Evolutionary conservation across 1,284 basidiomycete species (phyloP), one percentile per base, ranked within the genome.

Genomic region (Ustilago sp.): DNA sequence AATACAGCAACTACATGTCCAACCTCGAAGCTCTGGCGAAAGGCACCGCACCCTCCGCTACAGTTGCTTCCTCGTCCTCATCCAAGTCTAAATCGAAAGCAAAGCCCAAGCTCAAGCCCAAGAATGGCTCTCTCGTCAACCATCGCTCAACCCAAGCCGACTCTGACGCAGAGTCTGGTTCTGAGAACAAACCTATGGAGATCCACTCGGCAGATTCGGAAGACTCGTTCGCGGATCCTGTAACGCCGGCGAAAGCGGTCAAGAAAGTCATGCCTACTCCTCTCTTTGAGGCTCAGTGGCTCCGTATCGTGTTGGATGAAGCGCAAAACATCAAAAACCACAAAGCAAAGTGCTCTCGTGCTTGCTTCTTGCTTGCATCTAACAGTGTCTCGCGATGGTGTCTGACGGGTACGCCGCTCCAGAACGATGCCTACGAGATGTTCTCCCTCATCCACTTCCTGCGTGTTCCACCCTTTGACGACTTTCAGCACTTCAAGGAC

Each of bases 321-420:
- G 96, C 96, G 0, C 96, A 99, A 84, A 95, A 93, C 82, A 98
- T 99, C 88, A 98, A 98, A 89, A 97, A 98, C 82, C 89, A 91
- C 67, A 92, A 90, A 38, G 94, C 95, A 0, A 93, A 94, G 85
- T 89, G 90, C 35, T 91, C 83, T 1, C 88, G 91, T 48, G 94
- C 94, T 0, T 95, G 94, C 69, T 93, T 90, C 68, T 92, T 89
- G 1, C 88, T 99, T 11, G 87, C 78, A 0, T 50, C 57, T 12
- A 76, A 73, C 19, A 71, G 81, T 5, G 62, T 65, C 9, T 63
- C 82, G 13, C 74, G 77, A 3, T 87, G 86, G 86, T 86, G 83
- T 62, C 77, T 88, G 51, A 86, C 86, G 1, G 87, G 87, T 17
- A 88, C 87, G 32, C 87, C 87, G 31, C 73, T 86, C 86, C 91